Conservation (phyloP, 1,139 yeast genomes). For the Saccharomyces hybrid region DNA sequence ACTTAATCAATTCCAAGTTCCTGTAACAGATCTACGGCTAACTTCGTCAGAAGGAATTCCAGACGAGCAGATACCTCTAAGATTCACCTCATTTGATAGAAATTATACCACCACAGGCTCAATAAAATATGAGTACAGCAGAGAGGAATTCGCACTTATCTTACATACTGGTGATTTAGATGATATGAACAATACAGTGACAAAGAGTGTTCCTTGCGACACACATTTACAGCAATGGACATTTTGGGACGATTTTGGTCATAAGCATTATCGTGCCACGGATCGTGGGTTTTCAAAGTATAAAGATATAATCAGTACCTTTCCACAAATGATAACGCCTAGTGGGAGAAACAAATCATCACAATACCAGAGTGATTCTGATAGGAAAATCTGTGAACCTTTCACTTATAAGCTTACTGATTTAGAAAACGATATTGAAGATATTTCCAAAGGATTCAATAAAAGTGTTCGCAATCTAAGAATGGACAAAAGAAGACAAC, state of each 20-base stretch:
- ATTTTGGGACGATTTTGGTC: background rate
- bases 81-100: slow-evolving; percentile 18
- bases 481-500: background rate
- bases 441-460: background rate
- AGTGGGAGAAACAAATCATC: background rate
- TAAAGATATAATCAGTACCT: background rate
- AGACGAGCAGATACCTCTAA: slow-evolving; percentile 5
- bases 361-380: background rate
- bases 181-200: background rate
- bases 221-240: background rate
- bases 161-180: background rate
- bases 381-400: background rate
- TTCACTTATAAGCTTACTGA: background rate
- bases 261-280: background rate
- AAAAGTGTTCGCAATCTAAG: background rate
- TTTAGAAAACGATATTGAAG: background rate
- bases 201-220: background rate
- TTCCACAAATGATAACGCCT: background rate
- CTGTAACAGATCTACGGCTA: slow-evolving; percentile 12
- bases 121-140: background rate
- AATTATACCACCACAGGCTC: background rate
- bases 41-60: slow-evolving; percentile 6
- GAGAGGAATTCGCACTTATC: background rate
- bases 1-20: slow-evolving; percentile 24
- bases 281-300: background rate